Evolutionary conservation across 192 early-diverging fungal genomes (phyloP), one percentile per base, ranked within the genome.

Genomic region (Backusella circina): DNA sequence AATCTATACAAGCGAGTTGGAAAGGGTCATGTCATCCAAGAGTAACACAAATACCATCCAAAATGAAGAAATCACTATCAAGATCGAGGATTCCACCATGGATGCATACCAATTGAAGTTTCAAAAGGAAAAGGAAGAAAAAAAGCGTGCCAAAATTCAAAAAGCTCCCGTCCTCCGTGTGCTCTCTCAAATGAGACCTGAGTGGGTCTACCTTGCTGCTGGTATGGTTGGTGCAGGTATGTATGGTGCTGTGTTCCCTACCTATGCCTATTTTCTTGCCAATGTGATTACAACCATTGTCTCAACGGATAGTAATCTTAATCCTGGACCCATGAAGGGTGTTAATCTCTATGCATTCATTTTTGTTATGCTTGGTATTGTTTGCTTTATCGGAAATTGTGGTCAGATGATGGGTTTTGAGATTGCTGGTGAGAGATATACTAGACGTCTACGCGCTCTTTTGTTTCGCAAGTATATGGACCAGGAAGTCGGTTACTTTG

Each of bases 401-500:
- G 77, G 86, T 12, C 89, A 92, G 75, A 76, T 84, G 67, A 69
- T 86, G 67, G 65, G 84, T 76, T 94, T 95, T 76, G 85, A 85
- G 37, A 80, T 90, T 30, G 84, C 86, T 28, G 90, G 90, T 61
- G 92, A 92, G 73, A 57, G 78, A 15, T 84, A 94, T 36, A 93
- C 93, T 1, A 84, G 75, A 72, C 77, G 87, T 0, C 75, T 94
- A 39, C 91, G 96, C 21, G 81, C 84, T 57, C 73, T 84, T 30
- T 77, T 84, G 4, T 97, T 97, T 85, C 67, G 80, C 0, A 79
- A 92, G 15, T 89, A 96, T 75, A 75, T 97, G 57, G 79, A 88
- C 16, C 96, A 98, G 83, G 93, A 97, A 47, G 90, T 95, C 36
- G 92, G 78, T 15, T 98, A 86, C 82, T 98, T 95, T 84, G 96